phyloP scores from a whole-genome alignment of 2,329 filamentous ascomycete genomes.

The Cytospora chrysosperma region DNA sequence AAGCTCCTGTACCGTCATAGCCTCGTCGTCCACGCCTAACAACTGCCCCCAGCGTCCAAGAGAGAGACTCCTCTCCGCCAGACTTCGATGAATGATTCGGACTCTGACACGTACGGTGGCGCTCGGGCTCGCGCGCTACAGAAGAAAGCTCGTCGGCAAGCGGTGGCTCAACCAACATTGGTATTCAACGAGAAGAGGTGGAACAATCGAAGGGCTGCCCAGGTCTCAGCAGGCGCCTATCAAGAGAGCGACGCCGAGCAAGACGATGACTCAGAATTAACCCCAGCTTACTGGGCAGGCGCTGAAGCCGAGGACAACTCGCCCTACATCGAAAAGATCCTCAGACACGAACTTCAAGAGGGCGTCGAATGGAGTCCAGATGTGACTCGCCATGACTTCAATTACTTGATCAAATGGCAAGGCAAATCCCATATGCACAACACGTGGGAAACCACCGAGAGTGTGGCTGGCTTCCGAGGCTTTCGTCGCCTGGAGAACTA shows the following conservation, averaged over 20 bases:
- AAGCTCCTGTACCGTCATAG: slow-evolving; percentile 32
- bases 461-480: slow-evolving; percentile 74
- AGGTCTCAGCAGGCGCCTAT: slow-evolving; percentile 62
- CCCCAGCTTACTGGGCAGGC: slow-evolving; percentile 67
- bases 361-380: slow-evolving; percentile 60
- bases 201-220: slow-evolving; percentile 81
- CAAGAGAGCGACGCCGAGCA: slow-evolving; percentile 67
- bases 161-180: slow-evolving; percentile 65
- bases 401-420: slow-evolving; percentile 96
- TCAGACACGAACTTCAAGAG: slow-evolving; percentile 80
- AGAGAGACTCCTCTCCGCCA: slow-evolving; percentile 55
- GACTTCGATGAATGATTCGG: slow-evolving; percentile 59
- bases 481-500: slow-evolving; percentile 93
- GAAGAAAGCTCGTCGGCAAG: slow-evolving; percentile 76
- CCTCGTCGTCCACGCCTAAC: slow-evolving; percentile 7
- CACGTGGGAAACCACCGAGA: slow-evolving; percentile 84
- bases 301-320: slow-evolving; percentile 71
- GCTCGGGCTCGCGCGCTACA: slow-evolving; percentile 65
- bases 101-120: slow-evolving; percentile 77
- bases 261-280: slow-evolving; percentile 64
- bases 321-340: slow-evolving; percentile 85
- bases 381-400: slow-evolving; percentile 70
- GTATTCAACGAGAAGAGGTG: slow-evolving; percentile 82
- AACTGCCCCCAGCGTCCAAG: slow-evolving; percentile 52
- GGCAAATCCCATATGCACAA: slow-evolving; percentile 93